These are phyloP conservation scores for Aspergillus niger DNA, from an alignment of 2,329 filamentous ascomycete species.

Conservation along the genomic window DNA sequence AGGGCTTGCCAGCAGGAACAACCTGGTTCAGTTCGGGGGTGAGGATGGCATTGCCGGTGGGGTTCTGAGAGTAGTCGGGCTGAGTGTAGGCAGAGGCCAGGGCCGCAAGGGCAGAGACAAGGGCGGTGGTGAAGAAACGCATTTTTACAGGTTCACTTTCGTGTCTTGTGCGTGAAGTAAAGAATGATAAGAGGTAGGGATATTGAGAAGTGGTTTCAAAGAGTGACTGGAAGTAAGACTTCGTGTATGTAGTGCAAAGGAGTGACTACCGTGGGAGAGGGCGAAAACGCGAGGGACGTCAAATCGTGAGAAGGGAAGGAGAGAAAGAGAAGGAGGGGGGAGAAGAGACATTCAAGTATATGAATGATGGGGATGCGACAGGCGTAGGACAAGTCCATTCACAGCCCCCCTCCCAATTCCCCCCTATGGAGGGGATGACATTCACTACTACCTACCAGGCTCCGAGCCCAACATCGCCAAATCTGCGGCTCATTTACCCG, in stretches of 20 bases:
- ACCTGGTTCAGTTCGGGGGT: slow-evolving; percentile 54
- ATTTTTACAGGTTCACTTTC: slow-evolving; percentile 31
- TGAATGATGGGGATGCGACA: slow-evolving; percentile 3
- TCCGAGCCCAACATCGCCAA: slow-evolving; percentile 2
- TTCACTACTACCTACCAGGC: background rate
- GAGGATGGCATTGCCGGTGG: slow-evolving; percentile 58
- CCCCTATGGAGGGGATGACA: slow-evolving; percentile 6
- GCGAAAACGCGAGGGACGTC: slow-evolving; percentile 1
- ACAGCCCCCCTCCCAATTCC: background rate
- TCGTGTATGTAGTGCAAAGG: slow-evolving; percentile 20
- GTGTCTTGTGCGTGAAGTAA: slow-evolving; percentile 7
- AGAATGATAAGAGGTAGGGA: slow-evolving; percentile 5
- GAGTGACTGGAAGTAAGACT: slow-evolving; percentile 30
- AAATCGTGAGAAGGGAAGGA: slow-evolving; percentile 19
- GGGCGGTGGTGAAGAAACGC: slow-evolving; percentile 41
- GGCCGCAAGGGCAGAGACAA: slow-evolving; percentile 43
- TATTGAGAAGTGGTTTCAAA: slow-evolving; percentile 17
- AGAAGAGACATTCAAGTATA: slow-evolving; percentile 18
- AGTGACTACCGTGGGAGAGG: slow-evolving; percentile 25
- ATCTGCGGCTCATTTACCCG: slow-evolving; percentile 10
- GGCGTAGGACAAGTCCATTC: background rate
- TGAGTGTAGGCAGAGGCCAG: slow-evolving; percentile 40
- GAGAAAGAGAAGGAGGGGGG: slow-evolving; percentile 16
- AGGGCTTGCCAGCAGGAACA: slow-evolving; percentile 58
- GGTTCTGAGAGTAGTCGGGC: slow-evolving; percentile 39